Evolutionary conservation across 108 stramenopile genomes (phyloP), one percentile per base, ranked within the genome.

Genomic region (Cyclotella cryptica): DNA sequence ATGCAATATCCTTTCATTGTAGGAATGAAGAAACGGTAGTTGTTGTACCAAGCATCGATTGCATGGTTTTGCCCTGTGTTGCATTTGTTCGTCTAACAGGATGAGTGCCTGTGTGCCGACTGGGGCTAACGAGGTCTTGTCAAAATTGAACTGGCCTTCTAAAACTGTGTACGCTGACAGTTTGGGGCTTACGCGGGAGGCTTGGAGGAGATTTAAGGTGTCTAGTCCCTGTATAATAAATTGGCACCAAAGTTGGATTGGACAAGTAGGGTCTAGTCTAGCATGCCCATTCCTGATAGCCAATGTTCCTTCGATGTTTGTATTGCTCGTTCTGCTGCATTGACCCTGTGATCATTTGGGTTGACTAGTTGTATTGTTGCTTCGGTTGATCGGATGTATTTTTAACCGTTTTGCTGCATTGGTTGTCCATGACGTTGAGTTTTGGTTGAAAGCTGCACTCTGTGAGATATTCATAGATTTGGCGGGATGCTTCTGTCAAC

Each of bases 121-220:
- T n/a, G n/a, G n/a, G n/a, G n/a, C n/a, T n/a, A n/a, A n/a, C n/a
- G n/a, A n/a, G n/a, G n/a, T n/a, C n/a, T n/a, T n/a, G n/a, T n/a
- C n/a, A n/a, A n/a, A n/a, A n/a, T n/a, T n/a, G n/a, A n/a, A n/a
- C n/a, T 28, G 52, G 19, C 84, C 81, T 39, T 75, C 52, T 3
- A 85, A 22, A 26, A 45, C 40, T 9, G 52, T 58, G 40, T 75
- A n/a, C 65, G 10, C 83, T 80, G 14, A 75, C n/a, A n/a, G 55
- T 21, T 71, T 63, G 61, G 84, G 84, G 59, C 85, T 79, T 53
- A 74, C 24, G 11, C 81, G 80, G 5, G 81, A 79, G 11, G 39
- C 26, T 3, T 84, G 84, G 6, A 81, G 65, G 5, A 88, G 27
- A 65, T 88, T 85, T 19, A 87, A 44, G 13, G 75, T 73, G 17